Conservation (phyloP, 148 eudicot genomes). For the Heliosperma pusillum region DNA sequence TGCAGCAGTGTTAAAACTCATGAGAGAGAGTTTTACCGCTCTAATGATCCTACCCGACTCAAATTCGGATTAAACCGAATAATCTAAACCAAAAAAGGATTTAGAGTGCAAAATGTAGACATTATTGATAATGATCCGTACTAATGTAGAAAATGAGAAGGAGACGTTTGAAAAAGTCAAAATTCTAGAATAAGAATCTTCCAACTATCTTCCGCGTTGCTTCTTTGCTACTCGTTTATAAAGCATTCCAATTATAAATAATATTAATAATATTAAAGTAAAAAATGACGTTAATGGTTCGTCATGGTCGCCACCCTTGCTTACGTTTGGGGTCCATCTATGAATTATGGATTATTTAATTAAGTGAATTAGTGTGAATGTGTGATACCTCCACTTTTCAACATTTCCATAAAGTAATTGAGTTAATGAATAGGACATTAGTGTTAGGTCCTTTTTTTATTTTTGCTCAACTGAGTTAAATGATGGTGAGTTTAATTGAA, state of each 20-base stretch:
- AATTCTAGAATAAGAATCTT: constrained; percentile 17
- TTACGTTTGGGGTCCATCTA: constrained; percentile 20
- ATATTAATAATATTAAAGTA: neutral
- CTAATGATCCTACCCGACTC: too few species aligned
- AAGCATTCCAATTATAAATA: neutral
- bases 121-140: neutral
- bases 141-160: neutral
- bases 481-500: too few species aligned
- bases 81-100: too few species aligned
- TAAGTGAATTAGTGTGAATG: neutral
- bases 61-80: too few species aligned
- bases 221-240: constrained; percentile 7
- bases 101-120: too few species aligned
- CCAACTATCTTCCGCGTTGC: constrained; percentile 29
- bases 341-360: too few species aligned
- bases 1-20: too few species aligned
- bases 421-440: neutral
- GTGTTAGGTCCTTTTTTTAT: too few species aligned
- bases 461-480: too few species aligned
- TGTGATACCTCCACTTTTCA: constrained; percentile 2
- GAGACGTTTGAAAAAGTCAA: constrained; percentile 22
- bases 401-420: neutral
- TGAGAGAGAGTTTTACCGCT: too few species aligned
- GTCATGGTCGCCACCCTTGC: constrained; percentile 9
- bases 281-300: constrained; percentile 8